Conservation (phyloP, 108 stramenopile genomes). For the Schizochytrium sp. region DNA sequence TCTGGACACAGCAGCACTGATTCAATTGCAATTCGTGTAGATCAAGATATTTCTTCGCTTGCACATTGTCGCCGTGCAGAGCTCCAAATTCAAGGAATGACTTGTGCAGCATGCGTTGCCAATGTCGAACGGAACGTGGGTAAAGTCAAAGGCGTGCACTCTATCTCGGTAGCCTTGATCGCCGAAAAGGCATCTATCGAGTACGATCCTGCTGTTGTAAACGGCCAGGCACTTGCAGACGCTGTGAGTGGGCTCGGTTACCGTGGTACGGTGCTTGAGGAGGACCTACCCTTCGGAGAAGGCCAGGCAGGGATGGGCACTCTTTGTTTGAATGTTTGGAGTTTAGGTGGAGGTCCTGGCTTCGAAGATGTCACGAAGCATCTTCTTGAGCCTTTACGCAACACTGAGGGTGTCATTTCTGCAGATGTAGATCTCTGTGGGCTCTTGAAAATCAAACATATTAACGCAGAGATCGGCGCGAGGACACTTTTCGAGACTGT, state of each 20-base stretch:
- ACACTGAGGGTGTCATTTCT: background rate
- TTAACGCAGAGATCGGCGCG: slow-evolving; percentile 37
- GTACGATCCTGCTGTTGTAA: background rate
- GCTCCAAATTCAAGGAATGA: slow-evolving; percentile 60
- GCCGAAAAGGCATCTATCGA: slow-evolving; percentile 60
- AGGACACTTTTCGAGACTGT: background rate
- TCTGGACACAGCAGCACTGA: background rate
- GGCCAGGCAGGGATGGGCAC: background rate
- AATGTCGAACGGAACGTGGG: slow-evolving; percentile 44
- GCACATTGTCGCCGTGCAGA: background rate
- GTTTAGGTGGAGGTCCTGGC: background rate
- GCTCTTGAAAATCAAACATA: background rate
- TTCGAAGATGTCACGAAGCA: background rate
- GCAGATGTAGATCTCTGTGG: background rate
- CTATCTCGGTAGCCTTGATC: slow-evolving; percentile 36
- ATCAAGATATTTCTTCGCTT: background rate
- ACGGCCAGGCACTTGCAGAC: background rate
- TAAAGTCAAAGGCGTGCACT: slow-evolving; percentile 22
- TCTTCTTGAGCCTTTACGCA: background rate
- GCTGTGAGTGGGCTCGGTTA: background rate
- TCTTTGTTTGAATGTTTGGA: background rate
- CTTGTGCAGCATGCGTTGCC: slow-evolving; percentile 45
- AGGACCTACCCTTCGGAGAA: background rate
- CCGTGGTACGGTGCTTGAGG: slow-evolving; percentile 2
- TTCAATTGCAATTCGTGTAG: background rate